Evolutionary conservation across 2,329 filamentous ascomycete genomes (phyloP), one percentile per base, ranked within the genome.

Genomic region (Cladosporium cucumerinum): DNA sequence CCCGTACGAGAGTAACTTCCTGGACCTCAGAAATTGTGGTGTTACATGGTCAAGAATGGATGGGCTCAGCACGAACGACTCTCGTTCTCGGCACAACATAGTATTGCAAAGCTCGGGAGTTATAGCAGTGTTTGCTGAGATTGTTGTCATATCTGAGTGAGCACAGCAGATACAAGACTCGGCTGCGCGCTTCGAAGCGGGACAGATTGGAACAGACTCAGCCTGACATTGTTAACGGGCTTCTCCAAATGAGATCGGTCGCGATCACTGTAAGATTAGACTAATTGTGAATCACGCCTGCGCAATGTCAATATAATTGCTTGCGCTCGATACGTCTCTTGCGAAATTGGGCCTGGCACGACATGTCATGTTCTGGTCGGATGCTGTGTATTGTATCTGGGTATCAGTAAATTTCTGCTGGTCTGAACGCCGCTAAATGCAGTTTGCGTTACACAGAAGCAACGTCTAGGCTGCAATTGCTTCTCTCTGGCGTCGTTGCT

Each of bases 401-500:
- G 39, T 46, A 46, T 46, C 39, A 46, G 39, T 46, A 21, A 46
- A 46, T 46, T 2, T 46, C 39, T 21, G 39, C 39, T 8, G 11
- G 39, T 46, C 39, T 46, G 39, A 21, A 46, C 39, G n/a, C n/a
- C 39, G 39, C n/a, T 23, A 5, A 25, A 28, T 51, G 23, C 48
- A 51, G 2, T 18, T 28, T 16, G 25, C 16, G 16, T 28, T n/a
- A 14, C 48, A 51, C 23, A 28, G 8, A 12, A n/a, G 23, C 48
- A 28, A 14, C n/a, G 46, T 32, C n/a, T 39, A 61, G 14, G 61
- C 54, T n/a, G 61, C 51, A 26, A 64, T 51, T 14, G 54, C 54
- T 59, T 64, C 54, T 59, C 58, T 39, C 14, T 55, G 39, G 12
- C 61, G 54, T 43, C 43, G 39, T 28, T 43, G 30, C 26, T 64